Percentiles rank a stretch among this genome's conserved stretches.
Conservation (phyloP, 176 grass and related monocot genomes). For the Musa itinerans region DNA sequence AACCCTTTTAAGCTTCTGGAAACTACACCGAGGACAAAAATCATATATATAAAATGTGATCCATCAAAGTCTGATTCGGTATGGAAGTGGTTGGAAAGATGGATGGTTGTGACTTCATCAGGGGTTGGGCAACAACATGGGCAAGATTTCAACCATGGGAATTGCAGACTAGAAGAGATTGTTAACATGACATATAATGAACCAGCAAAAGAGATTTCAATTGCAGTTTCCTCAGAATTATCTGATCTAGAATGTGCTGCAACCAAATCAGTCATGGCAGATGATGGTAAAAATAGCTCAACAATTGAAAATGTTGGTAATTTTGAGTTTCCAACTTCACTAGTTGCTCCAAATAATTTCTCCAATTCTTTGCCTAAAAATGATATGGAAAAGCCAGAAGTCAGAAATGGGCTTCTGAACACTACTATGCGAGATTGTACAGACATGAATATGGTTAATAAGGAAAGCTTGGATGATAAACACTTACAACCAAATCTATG, state of each 20-base stretch:
- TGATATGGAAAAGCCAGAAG: constrained; percentile 33
- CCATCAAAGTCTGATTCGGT: constrained; percentile 63
- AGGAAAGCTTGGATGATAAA: constrained; percentile 27
- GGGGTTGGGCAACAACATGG: background rate
- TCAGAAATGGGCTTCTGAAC: constrained; percentile 26
- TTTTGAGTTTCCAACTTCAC: constrained; percentile 18
- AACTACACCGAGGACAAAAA: constrained; percentile 40
- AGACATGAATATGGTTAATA: constrained; percentile 20
- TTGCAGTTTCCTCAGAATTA: constrained; percentile 20
- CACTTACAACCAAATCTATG: background rate
- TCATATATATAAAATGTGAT: constrained; percentile 70
- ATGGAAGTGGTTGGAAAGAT: constrained; percentile 97
- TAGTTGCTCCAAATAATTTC: constrained; percentile 23
- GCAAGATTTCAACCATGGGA: background rate
- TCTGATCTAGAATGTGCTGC: constrained; percentile 31
- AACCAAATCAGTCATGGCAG: background rate
- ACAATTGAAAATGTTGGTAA: constrained; percentile 4
- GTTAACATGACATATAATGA: constrained; percentile 24
- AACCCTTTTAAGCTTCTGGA: constrained; percentile 65
- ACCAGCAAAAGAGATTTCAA: constrained; percentile 13
- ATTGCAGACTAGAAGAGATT: constrained; percentile 24
- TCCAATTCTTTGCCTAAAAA: constrained; percentile 14
- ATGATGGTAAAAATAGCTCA: background rate
- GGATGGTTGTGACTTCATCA: constrained; percentile 44
- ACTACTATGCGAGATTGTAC: constrained; percentile 12